phyloP scores from a whole-genome alignment of 2,329 filamentous ascomycete genomes.

The Claviceps humidiphila region DNA sequence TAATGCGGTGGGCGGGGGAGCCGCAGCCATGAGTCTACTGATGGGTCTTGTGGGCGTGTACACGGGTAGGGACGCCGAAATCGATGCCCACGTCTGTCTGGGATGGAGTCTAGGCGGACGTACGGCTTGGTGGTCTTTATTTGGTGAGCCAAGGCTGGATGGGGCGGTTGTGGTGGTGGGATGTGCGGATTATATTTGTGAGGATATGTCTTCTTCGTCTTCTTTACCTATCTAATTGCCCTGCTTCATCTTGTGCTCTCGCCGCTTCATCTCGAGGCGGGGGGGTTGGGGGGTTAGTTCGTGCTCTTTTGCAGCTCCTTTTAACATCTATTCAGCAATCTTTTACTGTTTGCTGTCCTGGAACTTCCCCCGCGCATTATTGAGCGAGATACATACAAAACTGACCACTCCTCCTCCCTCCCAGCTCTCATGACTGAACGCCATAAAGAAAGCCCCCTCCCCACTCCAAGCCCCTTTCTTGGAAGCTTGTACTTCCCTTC shows the following conservation, averaged over 20 bases:
- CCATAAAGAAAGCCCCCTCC: constrained; percentile 49
- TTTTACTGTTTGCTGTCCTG: too few relatives aligned
- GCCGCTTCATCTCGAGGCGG: too few relatives aligned
- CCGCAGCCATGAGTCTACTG: constrained; percentile 59
- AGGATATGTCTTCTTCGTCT: constrained; percentile 14
- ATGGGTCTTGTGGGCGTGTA: constrained; percentile 71
- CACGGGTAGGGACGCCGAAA: constrained; percentile 36
- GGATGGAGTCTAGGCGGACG: constrained; percentile 84
- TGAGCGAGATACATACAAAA: neutral
- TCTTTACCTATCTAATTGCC: neutral
- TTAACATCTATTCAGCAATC: too few relatives aligned
- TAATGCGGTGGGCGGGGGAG: constrained; percentile 57
- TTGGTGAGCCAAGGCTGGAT: constrained; percentile 66
- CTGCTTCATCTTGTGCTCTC: neutral
- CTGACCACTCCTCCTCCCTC: neutral
- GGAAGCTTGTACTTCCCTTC: constrained; percentile 67
- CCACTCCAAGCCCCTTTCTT: constrained; percentile 45
- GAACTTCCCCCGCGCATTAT: too few relatives aligned
- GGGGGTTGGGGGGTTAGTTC: too few relatives aligned
- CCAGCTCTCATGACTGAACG: constrained; percentile 61
- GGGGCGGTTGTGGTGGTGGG: constrained; percentile 72
- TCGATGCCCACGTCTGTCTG: constrained; percentile 58
- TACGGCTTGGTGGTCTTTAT: constrained; percentile 69
- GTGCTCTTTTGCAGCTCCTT: too few relatives aligned
- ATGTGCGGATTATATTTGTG: constrained; percentile 73